Base-by-base conservation (phyloP, 176 grass and related monocot species). In the Aegilops umbellulata region DNA sequence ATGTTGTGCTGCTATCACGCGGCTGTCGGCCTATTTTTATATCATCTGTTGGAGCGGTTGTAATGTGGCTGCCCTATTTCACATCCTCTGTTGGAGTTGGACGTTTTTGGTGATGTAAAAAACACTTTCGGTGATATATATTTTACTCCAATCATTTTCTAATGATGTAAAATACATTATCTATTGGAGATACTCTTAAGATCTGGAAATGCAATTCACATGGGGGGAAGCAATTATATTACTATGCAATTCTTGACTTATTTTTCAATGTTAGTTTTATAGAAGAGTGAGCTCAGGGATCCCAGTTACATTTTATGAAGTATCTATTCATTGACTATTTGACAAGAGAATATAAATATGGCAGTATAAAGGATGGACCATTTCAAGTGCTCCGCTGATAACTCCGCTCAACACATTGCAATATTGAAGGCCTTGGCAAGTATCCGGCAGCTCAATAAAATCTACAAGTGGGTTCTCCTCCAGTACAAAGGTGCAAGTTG, bases 371-470 rank as follows among this genome's bases (percentile, higher is more conserved):
- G 19, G 13, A 84, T 88, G 30, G 82, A 99, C 94, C 94, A 99
- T 99, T 85, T 99, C 97, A 47, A 99, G 78, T 80, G 97, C 97
- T 74, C 94, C 97, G 80, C 90, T 85, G 69, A 94, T 88, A 86
- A 95, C 92, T 87, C 94, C 92, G 82, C 94, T 98, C 76, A 98
- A 62, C 86, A 98, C 76, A 63, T 98, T 95, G 86, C 92, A 98
- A 62, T 96, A 98, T 8, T 90, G 88, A 82, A 98, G 92, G 51
- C 92, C 94, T 89, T 96, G 90, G 75, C 86, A 98, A 42, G 90
- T 94, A 83, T 98, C 97, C 73, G 97, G 94, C 72, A 98, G 97
- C 77, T 98, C 97, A 35, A 98, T 94, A 91, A 96, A 98, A 67
- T 98, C 94, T 60, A 96, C 94, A 74, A 98, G 88, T 32, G 97